Evolutionary conservation across 1,139 yeast species (phyloP).

Genomic region (Suhomyces anneliseae): DNA sequence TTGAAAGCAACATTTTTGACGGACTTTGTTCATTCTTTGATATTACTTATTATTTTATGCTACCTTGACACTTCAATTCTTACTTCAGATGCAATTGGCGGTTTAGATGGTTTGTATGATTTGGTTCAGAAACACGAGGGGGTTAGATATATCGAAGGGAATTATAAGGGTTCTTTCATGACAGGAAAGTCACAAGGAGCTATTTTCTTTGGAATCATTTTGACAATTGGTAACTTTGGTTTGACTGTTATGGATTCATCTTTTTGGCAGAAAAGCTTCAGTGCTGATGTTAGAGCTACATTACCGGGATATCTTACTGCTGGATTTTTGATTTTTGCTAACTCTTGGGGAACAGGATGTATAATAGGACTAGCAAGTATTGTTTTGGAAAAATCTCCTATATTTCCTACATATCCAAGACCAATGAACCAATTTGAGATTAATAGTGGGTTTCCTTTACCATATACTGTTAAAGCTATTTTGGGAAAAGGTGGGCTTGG

Average conservation of each 20-base stretch:
- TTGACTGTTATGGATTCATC: constrained; percentile 33
- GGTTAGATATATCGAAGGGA: constrained; percentile 28
- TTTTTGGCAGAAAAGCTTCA: constrained; percentile 37
- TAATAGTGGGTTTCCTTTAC: constrained; percentile 29
- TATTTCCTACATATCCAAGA: constrained; percentile 33
- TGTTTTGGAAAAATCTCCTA: constrained; percentile 24
- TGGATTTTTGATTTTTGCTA: constrained; percentile 31
- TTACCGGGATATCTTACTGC: constrained; percentile 41
- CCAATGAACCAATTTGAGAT: constrained; percentile 26
- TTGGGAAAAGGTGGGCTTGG: constrained; percentile 32
- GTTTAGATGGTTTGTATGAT: constrained; percentile 30
- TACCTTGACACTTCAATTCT: constrained; percentile 29
- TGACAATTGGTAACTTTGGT: constrained; percentile 31
- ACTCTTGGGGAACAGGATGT: constrained; percentile 35
- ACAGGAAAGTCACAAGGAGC: constrained; percentile 37
- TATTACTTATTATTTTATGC: constrained; percentile 31
- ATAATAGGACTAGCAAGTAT: constrained; percentile 29
- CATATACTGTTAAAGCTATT: constrained; percentile 27
- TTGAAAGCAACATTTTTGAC: constrained; percentile 42
- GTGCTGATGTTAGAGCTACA: constrained; percentile 33
- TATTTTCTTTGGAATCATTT: constrained; percentile 29
- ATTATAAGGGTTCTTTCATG: constrained; percentile 32
- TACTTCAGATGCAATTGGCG: constrained; percentile 27
- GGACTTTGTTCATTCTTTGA: constrained; percentile 36
- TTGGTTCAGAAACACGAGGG: constrained; percentile 16